Base-by-base conservation (phyloP, 2,329 filamentous ascomycete species). In the Dothideomycetes sp. region DNA sequence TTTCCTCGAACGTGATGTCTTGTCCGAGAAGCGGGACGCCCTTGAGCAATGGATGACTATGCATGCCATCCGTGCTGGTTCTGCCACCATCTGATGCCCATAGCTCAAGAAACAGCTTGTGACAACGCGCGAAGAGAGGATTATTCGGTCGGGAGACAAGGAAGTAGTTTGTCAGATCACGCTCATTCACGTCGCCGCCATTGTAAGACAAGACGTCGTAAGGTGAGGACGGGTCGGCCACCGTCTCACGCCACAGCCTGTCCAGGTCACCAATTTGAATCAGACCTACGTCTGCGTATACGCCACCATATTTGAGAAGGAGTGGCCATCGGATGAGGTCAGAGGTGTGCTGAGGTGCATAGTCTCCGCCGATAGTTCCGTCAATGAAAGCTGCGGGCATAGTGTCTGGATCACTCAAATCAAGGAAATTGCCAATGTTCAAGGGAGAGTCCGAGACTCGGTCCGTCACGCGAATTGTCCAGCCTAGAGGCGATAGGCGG, bases 251-350 rank as follows among this genome's bases (percentile, higher is more conserved):
- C 72, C 73, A 79, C 8, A 77, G 52, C 3, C 58, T 50, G 49
- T 77, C 66, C 2, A 77, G 46, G 53, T 77, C 70, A 5, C 73
- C 72, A 43, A 77, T 75, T 42, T 71, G 68, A 44, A 77, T 61
- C 45, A 74, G 52, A 0, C 73, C 73, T 0, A 72, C 72, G 46
- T 77, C 73, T 0, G 70, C 66, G 47, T 76, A 78, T 1, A 76
- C 63, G 19, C 73, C 74, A 34, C 74, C 73, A 46, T 76, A 72
- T 40, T 57, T 63, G 9, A 75, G 59, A n/a, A 78, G 54, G 10
- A 77, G 57, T 3, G 74, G 73, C 47, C 62, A 75, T 1, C 73
- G 67, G 3, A 77, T 69, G 2, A 79, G 65, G 43, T 79, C 75
- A 0, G 72, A 75, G 0, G 63, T 69, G 49, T 77, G 73, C 48